Percentiles rank a stretch among this genome's conserved stretches.
Conservation (phyloP, 495 filamentous ascomycete species). For the Aspergillus sclerotioniger region DNA sequence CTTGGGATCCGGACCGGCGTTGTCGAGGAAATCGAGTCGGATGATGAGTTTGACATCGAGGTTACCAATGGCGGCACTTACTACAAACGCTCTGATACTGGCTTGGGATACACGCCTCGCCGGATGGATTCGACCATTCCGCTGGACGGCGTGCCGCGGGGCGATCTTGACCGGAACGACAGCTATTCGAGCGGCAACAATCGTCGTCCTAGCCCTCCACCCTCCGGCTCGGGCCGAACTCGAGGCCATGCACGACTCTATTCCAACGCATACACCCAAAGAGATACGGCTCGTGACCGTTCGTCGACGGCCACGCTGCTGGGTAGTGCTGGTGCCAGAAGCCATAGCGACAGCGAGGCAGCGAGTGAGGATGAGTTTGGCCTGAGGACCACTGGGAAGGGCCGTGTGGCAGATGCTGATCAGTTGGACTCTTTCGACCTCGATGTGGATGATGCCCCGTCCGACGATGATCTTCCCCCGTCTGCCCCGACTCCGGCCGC, state of each 20-base stretch:
- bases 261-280: constrained; percentile 59
- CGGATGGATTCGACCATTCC: constrained; percentile 54
- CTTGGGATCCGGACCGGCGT: constrained; percentile 91
- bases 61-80: constrained; percentile 71
- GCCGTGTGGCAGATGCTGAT: constrained; percentile 56
- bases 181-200: constrained; percentile 58
- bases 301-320: constrained; percentile 42
- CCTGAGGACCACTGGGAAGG: constrained; percentile 48
- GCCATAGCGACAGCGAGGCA: constrained; percentile 48
- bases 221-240: constrained; percentile 43
- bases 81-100: constrained; percentile 70
- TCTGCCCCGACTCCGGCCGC: constrained; percentile 28
- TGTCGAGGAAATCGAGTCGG: constrained; percentile 91
- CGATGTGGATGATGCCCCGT: constrained; percentile 38
- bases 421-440: constrained; percentile 54
- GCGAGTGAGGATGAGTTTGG: constrained; percentile 54
- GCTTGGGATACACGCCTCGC: constrained; percentile 72
- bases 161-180: constrained; percentile 29
- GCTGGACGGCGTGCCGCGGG: constrained; percentile 47
- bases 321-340: constrained; percentile 41
- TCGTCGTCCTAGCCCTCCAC: constrained; percentile 48
- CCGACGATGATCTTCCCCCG: constrained; percentile 53
- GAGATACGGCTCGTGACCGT: constrained; percentile 39
- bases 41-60: constrained; percentile 98
- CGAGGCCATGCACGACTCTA: constrained; percentile 45